These are phyloP conservation scores for Astragalus glycyphyllos DNA, from an alignment of 306 rosid species.

Conservation along the genomic window DNA sequence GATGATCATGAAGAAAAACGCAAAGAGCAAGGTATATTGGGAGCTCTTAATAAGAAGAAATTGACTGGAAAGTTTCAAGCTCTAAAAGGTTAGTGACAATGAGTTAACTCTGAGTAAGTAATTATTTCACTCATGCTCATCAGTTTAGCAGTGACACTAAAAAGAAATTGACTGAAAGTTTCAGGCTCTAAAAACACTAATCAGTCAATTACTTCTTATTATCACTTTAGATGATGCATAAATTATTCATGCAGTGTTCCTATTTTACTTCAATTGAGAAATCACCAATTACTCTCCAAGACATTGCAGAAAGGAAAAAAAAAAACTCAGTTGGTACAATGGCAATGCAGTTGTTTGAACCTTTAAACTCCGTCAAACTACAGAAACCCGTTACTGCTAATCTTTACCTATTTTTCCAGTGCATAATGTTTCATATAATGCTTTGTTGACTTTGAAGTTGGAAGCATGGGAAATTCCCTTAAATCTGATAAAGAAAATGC, in stretches of 20 bases:
- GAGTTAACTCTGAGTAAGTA: slow-evolving; percentile 10
- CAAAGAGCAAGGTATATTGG: slow-evolving; percentile 70
- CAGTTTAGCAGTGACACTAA: not conserved
- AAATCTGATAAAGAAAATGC: not conserved
- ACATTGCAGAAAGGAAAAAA: not conserved
- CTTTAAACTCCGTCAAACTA: not conserved
- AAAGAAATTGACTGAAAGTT: no score
- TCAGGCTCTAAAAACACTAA: no score
- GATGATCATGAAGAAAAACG: slow-evolving; percentile 68
- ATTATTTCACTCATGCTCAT: not conserved
- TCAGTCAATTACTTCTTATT: no score
- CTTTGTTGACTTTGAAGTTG: not conserved
- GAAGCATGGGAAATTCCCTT: not conserved
- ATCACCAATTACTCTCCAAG: no score
- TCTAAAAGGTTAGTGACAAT: slow-evolving; percentile 69
- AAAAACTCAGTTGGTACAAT: not conserved
- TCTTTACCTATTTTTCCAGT: not conserved
- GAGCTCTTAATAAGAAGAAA: slow-evolving; percentile 74
- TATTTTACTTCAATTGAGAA: no score
- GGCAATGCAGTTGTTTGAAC: not conserved
- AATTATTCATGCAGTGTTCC: no score
- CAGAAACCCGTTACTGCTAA: not conserved
- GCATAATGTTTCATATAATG: not conserved
- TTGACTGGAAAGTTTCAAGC: slow-evolving; percentile 73
- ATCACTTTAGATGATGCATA: no score